phyloP scores from a whole-genome alignment of 2,329 filamentous ascomycete species.

The Sporothrix globosa region DNA sequence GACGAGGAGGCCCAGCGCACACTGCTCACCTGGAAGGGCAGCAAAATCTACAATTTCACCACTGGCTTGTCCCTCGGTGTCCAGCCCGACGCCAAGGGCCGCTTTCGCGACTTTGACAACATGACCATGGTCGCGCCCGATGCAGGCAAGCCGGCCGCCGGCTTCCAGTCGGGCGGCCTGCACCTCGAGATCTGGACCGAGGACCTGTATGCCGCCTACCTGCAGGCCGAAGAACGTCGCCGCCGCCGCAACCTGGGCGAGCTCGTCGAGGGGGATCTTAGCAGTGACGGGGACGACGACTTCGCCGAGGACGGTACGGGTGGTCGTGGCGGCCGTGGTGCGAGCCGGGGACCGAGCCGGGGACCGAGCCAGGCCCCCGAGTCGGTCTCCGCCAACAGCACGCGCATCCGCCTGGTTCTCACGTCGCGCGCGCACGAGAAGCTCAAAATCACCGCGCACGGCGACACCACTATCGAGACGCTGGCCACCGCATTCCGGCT shows the following conservation, averaged over 20 bases:
- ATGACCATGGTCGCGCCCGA: constrained; percentile 43
- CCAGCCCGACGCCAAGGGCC: constrained; percentile 49
- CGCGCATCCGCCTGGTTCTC: constrained; percentile 55
- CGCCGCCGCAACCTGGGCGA: constrained; percentile 51
- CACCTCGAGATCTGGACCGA: constrained; percentile 77
- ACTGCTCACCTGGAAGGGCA: constrained; percentile 78
- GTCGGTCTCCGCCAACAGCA: constrained; percentile 30
- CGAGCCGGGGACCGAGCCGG: background rate
- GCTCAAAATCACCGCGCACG: constrained; percentile 55
- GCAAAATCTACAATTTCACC: constrained; percentile 73
- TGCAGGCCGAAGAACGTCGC: constrained; percentile 54
- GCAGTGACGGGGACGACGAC: constrained; percentile 42
- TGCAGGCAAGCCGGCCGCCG: constrained; percentile 39
- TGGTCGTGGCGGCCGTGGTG: too few species aligned
- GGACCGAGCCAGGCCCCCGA: constrained; percentile 28
- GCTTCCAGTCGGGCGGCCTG: constrained; percentile 60
- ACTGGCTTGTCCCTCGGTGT: constrained; percentile 72
- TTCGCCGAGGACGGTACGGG: constrained; percentile 15
- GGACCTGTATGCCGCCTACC: constrained; percentile 58
- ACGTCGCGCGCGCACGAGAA: constrained; percentile 56
- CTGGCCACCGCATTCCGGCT: constrained; percentile 66
- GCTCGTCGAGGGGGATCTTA: constrained; percentile 35
- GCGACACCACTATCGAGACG: constrained; percentile 62
- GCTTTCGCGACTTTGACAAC: constrained; percentile 45
- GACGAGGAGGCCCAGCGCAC: constrained; percentile 61